Evolutionary conservation across 2,329 filamentous ascomycete genomes (phyloP), one percentile per base, ranked within the genome.

Genomic region (Pyrenophora seminiperda): DNA sequence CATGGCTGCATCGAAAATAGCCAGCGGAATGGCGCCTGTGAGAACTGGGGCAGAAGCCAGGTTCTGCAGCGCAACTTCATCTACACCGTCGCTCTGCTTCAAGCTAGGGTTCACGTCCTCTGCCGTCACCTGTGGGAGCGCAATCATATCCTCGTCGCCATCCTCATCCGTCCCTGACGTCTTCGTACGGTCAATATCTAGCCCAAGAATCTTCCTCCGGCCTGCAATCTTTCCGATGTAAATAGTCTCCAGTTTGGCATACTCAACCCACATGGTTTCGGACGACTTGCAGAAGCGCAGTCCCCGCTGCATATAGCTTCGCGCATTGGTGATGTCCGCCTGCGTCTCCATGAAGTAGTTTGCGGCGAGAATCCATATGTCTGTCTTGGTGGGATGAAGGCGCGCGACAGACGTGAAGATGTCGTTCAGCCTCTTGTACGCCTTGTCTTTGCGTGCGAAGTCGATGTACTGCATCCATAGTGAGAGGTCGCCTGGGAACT

Each of bases 381-480:
- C 87, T 7, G 87, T 80, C 61, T 93, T 90, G 44, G 86, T 85
- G 13, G 94, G 93, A 75, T 96, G 91, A 75, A 99, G 81, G 58
- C 93, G 83, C 61, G 97, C 79, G 13, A 90, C 89, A 38, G 85
- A 76, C 27, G 83, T 84, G 61, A 87, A 78, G 40, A 86, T 81
- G 60, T 81, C 79, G 22, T 78, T 77, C 17, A 87, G 72, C 63
- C 84, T 84, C 68, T 84, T 84, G 67, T 80, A 79, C 13, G 84
- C 81, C 63, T 82, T 73, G 83, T 86, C 77, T 58, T 84, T 82
- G 62, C 86, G 82, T 13, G 90, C 87, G 72, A 90, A 97, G 50
- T 88, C 83, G 52, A 97, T 85, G 68, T 96, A 97, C 66, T 92
- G 89, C 73, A 89, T 86, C 94, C 94, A 99, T 30, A 99, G 79